Conservation (phyloP, 1,284 basidiomycete species). For the Takashimella koratensis region DNA sequence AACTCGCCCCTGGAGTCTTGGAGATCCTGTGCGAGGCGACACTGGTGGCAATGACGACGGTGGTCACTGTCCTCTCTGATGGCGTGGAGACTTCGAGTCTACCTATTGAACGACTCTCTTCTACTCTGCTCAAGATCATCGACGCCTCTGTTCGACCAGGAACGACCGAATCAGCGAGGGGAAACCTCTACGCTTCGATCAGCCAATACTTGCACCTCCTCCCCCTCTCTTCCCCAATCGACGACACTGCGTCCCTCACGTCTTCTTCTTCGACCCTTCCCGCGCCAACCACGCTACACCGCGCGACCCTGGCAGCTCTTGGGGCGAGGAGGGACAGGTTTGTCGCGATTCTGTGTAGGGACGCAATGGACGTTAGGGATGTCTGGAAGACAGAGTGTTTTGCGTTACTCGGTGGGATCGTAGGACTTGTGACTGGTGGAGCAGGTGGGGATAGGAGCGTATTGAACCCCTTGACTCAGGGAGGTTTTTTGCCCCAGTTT, state of each 20-base stretch:
- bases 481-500: constrained; percentile 80
- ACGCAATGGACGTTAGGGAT: constrained; percentile 90
- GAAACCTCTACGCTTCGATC: constrained; percentile 88
- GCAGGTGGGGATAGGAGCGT: constrained; percentile 55
- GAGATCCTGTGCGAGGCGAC: constrained; percentile 77
- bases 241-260: constrained; percentile 13
- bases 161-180: constrained; percentile 84
- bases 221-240: constrained; percentile 16
- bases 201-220: constrained; percentile 80
- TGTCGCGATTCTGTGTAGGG: constrained; percentile 71
- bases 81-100: constrained; percentile 57
- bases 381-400: constrained; percentile 89
- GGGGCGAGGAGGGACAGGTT: constrained; percentile 63
- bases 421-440: constrained; percentile 52
- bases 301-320: constrained; percentile 59
- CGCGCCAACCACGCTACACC: constrained; percentile 52
- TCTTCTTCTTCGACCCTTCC: constrained; percentile 8
- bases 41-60: constrained; percentile 74
- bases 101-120: constrained; percentile 72
- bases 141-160: constrained; percentile 74
- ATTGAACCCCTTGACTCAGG: constrained; percentile 59
- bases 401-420: constrained; percentile 52
- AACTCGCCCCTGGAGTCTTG: constrained; percentile 66
- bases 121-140: constrained; percentile 70
- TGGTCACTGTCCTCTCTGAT: constrained; percentile 65